These are phyloP conservation scores for Ceratocystis lukuohia DNA, from an alignment of 2,329 filamentous ascomycete genomes.

Conservation along the genomic window DNA sequence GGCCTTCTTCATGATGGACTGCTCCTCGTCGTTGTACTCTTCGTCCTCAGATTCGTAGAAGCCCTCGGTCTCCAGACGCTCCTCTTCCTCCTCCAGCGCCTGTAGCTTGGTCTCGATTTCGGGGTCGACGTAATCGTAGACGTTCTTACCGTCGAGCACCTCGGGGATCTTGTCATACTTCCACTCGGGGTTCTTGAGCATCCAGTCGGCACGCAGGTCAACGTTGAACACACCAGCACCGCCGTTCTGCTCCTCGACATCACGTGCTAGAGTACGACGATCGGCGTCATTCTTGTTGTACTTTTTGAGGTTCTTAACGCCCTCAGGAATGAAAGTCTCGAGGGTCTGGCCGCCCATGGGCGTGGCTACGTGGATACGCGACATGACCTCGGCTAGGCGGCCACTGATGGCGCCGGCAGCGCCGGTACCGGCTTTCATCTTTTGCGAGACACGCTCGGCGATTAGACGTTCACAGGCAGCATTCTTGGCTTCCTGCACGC, in stretches of 20 bases:
- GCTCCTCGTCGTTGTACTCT: slow-evolving; percentile 77
- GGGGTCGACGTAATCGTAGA: slow-evolving; percentile 92
- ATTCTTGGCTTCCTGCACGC: slow-evolving; percentile 90
- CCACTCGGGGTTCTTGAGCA: slow-evolving; percentile 81
- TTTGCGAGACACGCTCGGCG: slow-evolving; percentile 85
- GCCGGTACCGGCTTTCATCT: slow-evolving; percentile 81
- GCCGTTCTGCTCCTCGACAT: slow-evolving; percentile 82
- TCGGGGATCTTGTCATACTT: slow-evolving; percentile 94
- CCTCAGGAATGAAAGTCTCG: slow-evolving; percentile 81
- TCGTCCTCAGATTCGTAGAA: slow-evolving; percentile 81
- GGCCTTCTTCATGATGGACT: slow-evolving; percentile 79
- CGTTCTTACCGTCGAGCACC: slow-evolving; percentile 87
- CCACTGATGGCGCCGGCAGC: slow-evolving; percentile 62
- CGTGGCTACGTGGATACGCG: slow-evolving; percentile 92
- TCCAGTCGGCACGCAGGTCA: slow-evolving; percentile 77
- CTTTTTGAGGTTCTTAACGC: slow-evolving; percentile 65
- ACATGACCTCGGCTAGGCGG: slow-evolving; percentile 77
- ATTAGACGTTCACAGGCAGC: slow-evolving; percentile 85
- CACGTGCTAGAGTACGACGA: slow-evolving; percentile 64
- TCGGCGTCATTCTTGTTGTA: slow-evolving; percentile 86
- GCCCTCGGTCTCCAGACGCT: slow-evolving; percentile 77
- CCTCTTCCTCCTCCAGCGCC: slow-evolving; percentile 88
- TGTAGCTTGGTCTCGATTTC: slow-evolving; percentile 90
- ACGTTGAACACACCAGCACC: slow-evolving; percentile 94
- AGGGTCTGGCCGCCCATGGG: slow-evolving; percentile 68